Evolutionary conservation across 177 flowering plant species (phyloP).

Genomic region (Vitis hybrid): DNA sequence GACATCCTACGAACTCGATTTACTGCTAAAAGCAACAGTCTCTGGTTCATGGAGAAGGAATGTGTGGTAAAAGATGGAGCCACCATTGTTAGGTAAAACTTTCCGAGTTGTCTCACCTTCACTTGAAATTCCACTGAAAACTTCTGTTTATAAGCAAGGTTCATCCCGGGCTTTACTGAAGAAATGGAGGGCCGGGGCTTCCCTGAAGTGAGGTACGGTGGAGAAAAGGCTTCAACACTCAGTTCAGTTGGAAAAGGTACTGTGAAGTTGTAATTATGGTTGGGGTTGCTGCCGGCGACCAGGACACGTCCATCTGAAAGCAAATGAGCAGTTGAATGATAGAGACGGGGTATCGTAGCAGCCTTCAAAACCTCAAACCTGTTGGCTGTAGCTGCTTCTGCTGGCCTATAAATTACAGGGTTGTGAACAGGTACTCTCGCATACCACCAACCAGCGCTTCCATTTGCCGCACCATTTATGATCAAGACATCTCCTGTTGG

Average conservation of each 20-base stretch:
- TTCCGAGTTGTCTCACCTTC: neutral
- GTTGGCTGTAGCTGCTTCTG: neutral
- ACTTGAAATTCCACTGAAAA: conserved; percentile 12
- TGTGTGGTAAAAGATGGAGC: conserved; percentile 52
- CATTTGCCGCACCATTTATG: conserved; percentile 49
- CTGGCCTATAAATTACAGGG: conserved; percentile 36
- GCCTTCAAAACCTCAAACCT: conserved; percentile 34
- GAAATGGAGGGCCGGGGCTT: conserved; percentile 17
- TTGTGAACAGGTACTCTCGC: conserved; percentile 34
- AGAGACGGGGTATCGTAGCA: conserved; percentile 36
- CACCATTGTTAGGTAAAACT: conserved; percentile 33
- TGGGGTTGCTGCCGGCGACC: conserved; percentile 60
- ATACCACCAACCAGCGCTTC: conserved; percentile 48
- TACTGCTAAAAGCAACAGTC: conserved; percentile 40
- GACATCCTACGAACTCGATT: neutral
- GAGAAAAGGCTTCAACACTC: conserved; percentile 60
- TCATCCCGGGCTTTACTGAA: neutral
- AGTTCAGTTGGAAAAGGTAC: conserved; percentile 49
- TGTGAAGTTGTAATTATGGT: conserved; percentile 41
- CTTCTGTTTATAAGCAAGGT: conserved; percentile 11
- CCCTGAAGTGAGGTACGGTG: conserved; percentile 36
- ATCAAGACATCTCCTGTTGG: conserved; percentile 55
- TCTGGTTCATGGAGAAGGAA: conserved; percentile 54
- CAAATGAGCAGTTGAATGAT: conserved; percentile 54
- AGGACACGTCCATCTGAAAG: conserved; percentile 54